phyloP scores from a whole-genome alignment of 1,139 yeast species.

The Scheffersomyces stambukii region DNA sequence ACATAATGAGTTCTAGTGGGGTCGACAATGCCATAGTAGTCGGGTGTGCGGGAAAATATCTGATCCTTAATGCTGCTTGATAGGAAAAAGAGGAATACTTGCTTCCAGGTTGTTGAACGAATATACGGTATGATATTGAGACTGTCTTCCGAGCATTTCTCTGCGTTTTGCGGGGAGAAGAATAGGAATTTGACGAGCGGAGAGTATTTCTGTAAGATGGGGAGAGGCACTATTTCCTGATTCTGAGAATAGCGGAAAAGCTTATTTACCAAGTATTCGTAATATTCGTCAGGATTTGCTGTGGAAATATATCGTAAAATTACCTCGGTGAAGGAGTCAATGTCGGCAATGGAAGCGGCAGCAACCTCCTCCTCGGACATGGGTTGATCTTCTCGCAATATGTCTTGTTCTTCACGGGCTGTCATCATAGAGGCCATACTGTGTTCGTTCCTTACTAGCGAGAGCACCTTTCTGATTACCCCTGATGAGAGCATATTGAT shows the following conservation, averaged over 20 bases:
- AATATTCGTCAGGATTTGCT: constrained; percentile 51
- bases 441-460: constrained; percentile 18
- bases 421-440: constrained; percentile 10
- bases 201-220: constrained; percentile 35
- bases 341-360: constrained; percentile 15
- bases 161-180: constrained; percentile 37
- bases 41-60: constrained; percentile 54
- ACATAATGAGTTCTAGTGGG: constrained; percentile 22
- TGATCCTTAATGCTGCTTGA: constrained; percentile 51
- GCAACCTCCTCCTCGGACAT: constrained; percentile 8
- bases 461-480: constrained; percentile 17
- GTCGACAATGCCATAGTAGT: constrained; percentile 32
- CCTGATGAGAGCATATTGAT: constrained; percentile 19
- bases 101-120: constrained; percentile 52
- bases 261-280: constrained; percentile 32
- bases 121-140: constrained; percentile 36
- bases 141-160: constrained; percentile 35
- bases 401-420: constrained; percentile 7
- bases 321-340: constrained; percentile 44
- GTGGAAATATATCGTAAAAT: constrained; percentile 50
- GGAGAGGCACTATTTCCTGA: constrained; percentile 41
- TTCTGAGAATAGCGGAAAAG: constrained; percentile 30
- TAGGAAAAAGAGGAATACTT: constrained; percentile 47
- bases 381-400: constrained; percentile 9
- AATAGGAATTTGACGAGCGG: constrained; percentile 51